Evolutionary conservation across 164 flowering plant species (phyloP).

Genomic region (Hamamelis virginiana): DNA sequence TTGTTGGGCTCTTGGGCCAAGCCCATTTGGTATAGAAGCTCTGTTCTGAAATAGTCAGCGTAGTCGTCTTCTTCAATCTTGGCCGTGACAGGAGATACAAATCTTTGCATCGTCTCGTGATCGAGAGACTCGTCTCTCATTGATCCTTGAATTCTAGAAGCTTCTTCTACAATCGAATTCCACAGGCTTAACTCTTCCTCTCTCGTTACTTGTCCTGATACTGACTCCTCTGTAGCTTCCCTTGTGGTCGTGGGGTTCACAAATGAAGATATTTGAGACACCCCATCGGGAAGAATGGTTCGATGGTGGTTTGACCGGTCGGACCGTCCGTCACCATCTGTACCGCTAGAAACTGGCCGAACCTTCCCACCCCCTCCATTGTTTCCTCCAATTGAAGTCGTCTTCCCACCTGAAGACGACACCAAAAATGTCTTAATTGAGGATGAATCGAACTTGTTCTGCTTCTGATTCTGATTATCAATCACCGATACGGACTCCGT

Average conservation of each 20-base stretch:
- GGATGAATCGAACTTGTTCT: conserved; percentile 46
- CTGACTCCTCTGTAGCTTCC: conserved; percentile 34
- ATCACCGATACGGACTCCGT: conserved; percentile 23
- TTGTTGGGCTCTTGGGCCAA: conserved; percentile 62
- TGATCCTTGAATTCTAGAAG: conserved; percentile 40
- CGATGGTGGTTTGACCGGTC: conserved; percentile 31
- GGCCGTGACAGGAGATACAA: conserved; percentile 66
- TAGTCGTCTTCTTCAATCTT: conserved; percentile 57
- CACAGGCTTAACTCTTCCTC: conserved; percentile 57
- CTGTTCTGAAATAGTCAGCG: conserved; percentile 50
- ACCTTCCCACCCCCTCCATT: conserved; percentile 69
- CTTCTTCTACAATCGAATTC: conserved; percentile 68
- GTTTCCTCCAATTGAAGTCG: conserved; percentile 57
- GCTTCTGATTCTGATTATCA: conserved; percentile 20
- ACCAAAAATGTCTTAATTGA: conserved; percentile 34
- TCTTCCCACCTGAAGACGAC: conserved; percentile 45
- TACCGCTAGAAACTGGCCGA: conserved; percentile 50
- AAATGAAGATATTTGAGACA: conserved; percentile 31
- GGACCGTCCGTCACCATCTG: conserved; percentile 66
- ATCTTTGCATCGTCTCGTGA: conserved; percentile 45
- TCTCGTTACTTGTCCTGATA: conserved; percentile 10
- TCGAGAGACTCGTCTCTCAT: conserved; percentile 49
- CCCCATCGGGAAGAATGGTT: conserved; percentile 44
- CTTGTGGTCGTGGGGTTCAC: conserved; percentile 23
- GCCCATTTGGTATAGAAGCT: conserved; percentile 59